phyloP scores from a whole-genome alignment of 2,329 filamentous ascomycete genomes.

The Aureobasidium melanogenum region DNA sequence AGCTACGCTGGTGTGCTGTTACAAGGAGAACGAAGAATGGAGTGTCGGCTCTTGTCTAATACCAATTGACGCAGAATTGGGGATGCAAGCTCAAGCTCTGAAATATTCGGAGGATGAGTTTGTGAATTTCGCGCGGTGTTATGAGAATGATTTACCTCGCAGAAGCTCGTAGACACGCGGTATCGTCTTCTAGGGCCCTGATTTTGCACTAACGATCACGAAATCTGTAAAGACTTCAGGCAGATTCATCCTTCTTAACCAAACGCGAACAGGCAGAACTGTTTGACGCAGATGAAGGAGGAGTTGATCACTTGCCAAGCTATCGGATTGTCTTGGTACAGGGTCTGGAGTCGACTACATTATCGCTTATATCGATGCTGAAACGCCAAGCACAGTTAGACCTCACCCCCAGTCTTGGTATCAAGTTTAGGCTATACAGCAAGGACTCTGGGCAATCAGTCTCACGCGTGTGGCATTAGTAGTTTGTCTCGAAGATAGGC shows the following conservation, averaged over 20 bases:
- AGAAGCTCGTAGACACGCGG: too few relatives aligned
- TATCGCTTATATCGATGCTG: neutral
- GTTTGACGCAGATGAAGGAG: neutral
- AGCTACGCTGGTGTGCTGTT: too few relatives aligned
- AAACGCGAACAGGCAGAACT: neutral
- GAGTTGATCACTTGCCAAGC: neutral
- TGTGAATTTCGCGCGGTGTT: too few relatives aligned
- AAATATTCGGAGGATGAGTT: too few relatives aligned
- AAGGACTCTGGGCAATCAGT: neutral
- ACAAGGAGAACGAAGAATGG: too few relatives aligned
- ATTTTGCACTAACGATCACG: too few relatives aligned
- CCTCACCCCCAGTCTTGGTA: neutral
- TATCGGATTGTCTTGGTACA: neutral
- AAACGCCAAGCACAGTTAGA: neutral
- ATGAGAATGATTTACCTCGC: too few relatives aligned
- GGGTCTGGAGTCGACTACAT: neutral
- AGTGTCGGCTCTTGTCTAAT: too few relatives aligned
- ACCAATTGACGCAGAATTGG: too few relatives aligned
- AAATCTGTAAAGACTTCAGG: neutral
- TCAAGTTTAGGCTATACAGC: neutral
- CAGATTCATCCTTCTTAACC: neutral
- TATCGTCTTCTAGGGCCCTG: too few relatives aligned
- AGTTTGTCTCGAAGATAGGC: neutral
- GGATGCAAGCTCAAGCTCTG: too few relatives aligned
- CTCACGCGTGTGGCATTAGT: neutral